phyloP scores from a whole-genome alignment of 2,329 filamentous ascomycete genomes.

The Xylariaceae sp. region DNA sequence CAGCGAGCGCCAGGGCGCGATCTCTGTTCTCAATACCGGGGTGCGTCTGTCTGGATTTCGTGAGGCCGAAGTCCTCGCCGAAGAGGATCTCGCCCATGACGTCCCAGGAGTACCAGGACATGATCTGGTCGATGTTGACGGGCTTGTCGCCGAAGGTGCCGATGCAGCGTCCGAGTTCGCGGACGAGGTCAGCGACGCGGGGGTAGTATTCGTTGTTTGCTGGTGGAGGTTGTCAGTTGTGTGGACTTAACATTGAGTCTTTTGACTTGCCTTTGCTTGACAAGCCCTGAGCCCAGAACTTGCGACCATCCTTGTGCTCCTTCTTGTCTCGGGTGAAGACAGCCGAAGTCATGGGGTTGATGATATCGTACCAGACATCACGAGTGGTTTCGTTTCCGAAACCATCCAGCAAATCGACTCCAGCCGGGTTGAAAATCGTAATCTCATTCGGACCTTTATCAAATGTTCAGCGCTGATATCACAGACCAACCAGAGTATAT shows the following conservation, averaged over 20 bases:
- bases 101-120: conserved; percentile 23
- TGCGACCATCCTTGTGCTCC: conserved; percentile 20
- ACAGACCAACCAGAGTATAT: too few relatives aligned
- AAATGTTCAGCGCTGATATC: conserved; percentile 4
- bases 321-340: conserved; percentile 20
- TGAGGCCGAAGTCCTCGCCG: conserved; percentile 17
- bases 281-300: conserved; percentile 18
- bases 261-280: conserved; percentile 17
- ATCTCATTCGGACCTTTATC: conserved; percentile 20
- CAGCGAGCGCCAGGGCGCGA: conserved; percentile 18
- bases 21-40: conserved; percentile 17
- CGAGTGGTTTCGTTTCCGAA: conserved; percentile 18
- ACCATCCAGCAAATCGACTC: conserved; percentile 20
- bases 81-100: conserved; percentile 22
- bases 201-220: conserved; percentile 21
- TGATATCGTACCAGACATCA: conserved; percentile 24
- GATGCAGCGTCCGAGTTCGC: conserved; percentile 15
- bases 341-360: conserved; percentile 19
- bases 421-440: conserved; percentile 18
- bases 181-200: conserved; percentile 13
- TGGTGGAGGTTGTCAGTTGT: conserved; percentile 2
- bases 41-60: conserved; percentile 10
- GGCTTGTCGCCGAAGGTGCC: conserved; percentile 2
- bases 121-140: conserved; percentile 17
- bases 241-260: too few relatives aligned